Evolutionary conservation across 108 stramenopile species (phyloP).

Genomic region (Ochromonas danica): DNA sequence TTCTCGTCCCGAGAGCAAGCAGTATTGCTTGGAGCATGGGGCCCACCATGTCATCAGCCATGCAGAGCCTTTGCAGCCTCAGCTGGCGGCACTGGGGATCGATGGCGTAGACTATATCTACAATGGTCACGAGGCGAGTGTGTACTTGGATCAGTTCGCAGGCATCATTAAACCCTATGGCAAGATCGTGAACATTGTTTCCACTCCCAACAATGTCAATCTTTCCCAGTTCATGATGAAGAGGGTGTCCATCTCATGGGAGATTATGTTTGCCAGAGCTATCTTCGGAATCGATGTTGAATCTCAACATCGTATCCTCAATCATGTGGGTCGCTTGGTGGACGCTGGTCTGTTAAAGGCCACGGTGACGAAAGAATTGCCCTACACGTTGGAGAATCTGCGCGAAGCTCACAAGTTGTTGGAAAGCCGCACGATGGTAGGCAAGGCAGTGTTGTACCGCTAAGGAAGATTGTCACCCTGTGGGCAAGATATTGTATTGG

Average conservation of each 20-base stretch:
- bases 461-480: no score
- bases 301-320: constrained; percentile 5
- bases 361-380: not conserved
- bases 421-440: no score
- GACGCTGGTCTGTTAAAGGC: not conserved
- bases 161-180: not conserved
- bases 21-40: constrained; percentile 27
- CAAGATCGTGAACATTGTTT: not conserved
- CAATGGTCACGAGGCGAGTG: not conserved
- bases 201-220: constrained; percentile 22
- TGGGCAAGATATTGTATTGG: no score
- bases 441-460: no score
- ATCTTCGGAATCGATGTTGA: constrained; percentile 11
- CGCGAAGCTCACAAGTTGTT: no score
- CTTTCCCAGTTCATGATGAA: not conserved
- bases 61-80: not conserved
- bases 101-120: constrained; percentile 3
- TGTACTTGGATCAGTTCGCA: not conserved
- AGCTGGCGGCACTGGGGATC: constrained; percentile 23
- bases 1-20: constrained; percentile 34
- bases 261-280: constrained; percentile 32
- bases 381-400: no score
- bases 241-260: constrained; percentile 1
- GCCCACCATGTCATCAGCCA: constrained; percentile 26
- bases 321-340: constrained; percentile 7